Evolutionary conservation across 1,139 yeast species (phyloP), one percentile per base, ranked within the genome.

Genomic region (Saccharomycopsis hybrid): DNA sequence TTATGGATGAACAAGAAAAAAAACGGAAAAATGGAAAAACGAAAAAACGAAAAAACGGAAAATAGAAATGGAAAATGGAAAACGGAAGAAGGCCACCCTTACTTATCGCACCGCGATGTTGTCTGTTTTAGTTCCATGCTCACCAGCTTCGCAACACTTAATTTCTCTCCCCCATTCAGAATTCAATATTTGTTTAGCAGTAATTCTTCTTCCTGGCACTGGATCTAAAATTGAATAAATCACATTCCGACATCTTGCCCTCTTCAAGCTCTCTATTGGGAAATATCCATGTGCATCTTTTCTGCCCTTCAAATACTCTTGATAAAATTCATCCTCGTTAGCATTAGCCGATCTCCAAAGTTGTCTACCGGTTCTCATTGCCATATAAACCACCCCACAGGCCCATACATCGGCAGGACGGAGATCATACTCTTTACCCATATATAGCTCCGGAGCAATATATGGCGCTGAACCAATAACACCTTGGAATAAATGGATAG

Each of bases 91-190:
- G 18, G 18, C 18, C 18, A 18, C 18, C 18, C 18, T 18, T 18
- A 18, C 18, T 18, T 18, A 18, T 18, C 18, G 18, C 18, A 29
- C 43, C 13, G 33, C 47, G 11, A 44, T 32, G 37, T 49, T 52
- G 27, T 52, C 55, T n/a, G 53, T 50, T 25, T 44, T 47, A 3
- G 53, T 52, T 7, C 55, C 55, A 27, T 47, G 40, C 36, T 53
- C 56, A 24, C 54, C 56, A 31, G 56, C 85, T 43, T 76, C 80
- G 63, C 96, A 88, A 32, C 87, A 80, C 56, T 70, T 74, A 54
- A 90, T 88, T 63, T 86, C 94, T 56, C 97, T 72, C 1, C 96
- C 96, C 97, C 97, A 92, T 66, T 92, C 97, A 64, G 95, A 83
- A 63, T 85, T 88, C 63, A 92, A 71, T 35, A 90, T 80, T 66